Percentiles rank a stretch among this genome's conserved stretches.
Conservation (phyloP, 2,329 filamentous ascomycete species). For the Exophiala alcalophila region DNA sequence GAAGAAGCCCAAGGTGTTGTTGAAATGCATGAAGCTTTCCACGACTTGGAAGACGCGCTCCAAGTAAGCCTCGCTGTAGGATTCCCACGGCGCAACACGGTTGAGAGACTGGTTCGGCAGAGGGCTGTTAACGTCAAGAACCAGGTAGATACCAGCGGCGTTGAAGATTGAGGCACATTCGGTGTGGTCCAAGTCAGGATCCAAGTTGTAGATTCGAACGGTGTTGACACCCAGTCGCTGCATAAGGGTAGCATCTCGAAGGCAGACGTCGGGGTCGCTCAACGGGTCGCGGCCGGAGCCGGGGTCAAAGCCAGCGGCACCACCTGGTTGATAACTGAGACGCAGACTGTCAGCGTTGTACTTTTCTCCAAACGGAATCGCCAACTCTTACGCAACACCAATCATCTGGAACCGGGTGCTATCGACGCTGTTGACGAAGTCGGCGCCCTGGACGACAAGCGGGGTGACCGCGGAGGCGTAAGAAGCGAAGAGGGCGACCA, state of each 20-base stretch:
- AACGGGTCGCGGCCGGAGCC: conserved; percentile 52
- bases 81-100: conserved; percentile 52
- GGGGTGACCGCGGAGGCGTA: conserved; percentile 54
- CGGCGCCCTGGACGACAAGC: conserved; percentile 56
- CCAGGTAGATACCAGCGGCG: conserved; percentile 63
- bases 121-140: conserved; percentile 64
- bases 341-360: conserved; percentile 14
- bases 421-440: conserved; percentile 60
- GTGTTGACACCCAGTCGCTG: conserved; percentile 63
- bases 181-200: conserved; percentile 59
- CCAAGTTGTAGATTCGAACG: conserved; percentile 63
- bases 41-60: conserved; percentile 60
- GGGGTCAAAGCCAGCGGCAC: conserved; percentile 56
- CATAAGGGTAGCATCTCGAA: conserved; percentile 63
- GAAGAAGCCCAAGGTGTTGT: conserved; percentile 66
- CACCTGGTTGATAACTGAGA: conserved; percentile 60
- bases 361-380: conserved; percentile 2
- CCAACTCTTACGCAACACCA: conserved; percentile 54
- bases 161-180: conserved; percentile 64
- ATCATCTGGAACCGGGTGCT: conserved; percentile 60
- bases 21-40: conserved; percentile 65
- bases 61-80: conserved; percentile 57
- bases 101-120: conserved; percentile 56
- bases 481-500: conserved; percentile 44
- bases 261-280: conserved; percentile 55